Evolutionary conservation across 2,329 filamentous ascomycete genomes (phyloP).

Genomic region (Bertia moriformis): DNA sequence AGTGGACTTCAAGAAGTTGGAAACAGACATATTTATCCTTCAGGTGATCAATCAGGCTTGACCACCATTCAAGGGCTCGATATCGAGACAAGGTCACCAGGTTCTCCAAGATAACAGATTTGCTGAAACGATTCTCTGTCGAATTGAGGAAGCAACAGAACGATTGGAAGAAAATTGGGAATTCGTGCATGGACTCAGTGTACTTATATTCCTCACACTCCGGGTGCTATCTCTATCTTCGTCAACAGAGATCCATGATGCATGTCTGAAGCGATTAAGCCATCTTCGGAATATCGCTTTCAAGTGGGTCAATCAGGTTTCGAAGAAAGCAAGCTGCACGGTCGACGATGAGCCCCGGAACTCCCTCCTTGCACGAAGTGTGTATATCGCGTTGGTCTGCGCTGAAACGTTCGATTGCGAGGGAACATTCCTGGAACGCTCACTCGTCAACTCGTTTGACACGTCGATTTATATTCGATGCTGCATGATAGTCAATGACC

Average conservation of each 20-base stretch:
- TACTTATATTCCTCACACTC: slow-evolving; percentile 22
- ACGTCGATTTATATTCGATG: slow-evolving; percentile 19
- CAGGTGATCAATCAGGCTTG: slow-evolving; percentile 35
- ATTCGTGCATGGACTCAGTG: slow-evolving; percentile 21
- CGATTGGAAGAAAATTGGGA: slow-evolving; percentile 35
- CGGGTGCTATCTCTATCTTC: slow-evolving; percentile 24
- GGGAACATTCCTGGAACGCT: slow-evolving; percentile 7
- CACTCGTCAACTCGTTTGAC: slow-evolving; percentile 11
- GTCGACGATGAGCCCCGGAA: slow-evolving; percentile 11
- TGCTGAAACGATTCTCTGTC: slow-evolving; percentile 12
- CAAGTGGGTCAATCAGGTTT: slow-evolving; percentile 22
- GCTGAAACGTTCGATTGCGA: slow-evolving; percentile 28
- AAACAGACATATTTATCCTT: slow-evolving; percentile 28
- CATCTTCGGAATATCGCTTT: slow-evolving; percentile 16
- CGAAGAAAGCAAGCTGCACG: slow-evolving; percentile 8
- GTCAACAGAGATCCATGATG: slow-evolving; percentile 6
- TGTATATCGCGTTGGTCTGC: slow-evolving; percentile 25
- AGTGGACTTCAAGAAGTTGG: slow-evolving; percentile 32
- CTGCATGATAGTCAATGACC: slow-evolving; percentile 19
- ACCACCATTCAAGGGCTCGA: slow-evolving; percentile 6
- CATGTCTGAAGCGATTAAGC: slow-evolving; percentile 15
- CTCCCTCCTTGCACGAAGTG: slow-evolving; percentile 14
- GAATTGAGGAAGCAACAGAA: slow-evolving; percentile 13
- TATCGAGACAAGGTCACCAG: slow-evolving; percentile 17
- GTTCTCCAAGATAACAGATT: slow-evolving; percentile 19